Evolutionary conservation across 2,329 filamentous ascomycete genomes (phyloP).

Genomic region (Penicillium sp.): DNA sequence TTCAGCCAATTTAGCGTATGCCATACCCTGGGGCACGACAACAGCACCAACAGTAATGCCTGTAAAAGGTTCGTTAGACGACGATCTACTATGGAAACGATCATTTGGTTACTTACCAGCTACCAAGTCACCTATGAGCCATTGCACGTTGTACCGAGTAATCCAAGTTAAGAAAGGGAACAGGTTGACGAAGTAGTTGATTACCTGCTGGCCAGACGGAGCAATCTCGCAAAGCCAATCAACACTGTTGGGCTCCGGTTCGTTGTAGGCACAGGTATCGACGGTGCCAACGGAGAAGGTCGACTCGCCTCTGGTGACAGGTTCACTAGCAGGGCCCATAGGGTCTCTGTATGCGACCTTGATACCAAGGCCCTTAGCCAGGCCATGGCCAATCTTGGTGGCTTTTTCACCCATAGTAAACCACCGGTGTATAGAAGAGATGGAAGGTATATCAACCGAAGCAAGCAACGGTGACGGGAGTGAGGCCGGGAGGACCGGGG

Average conservation of each 20-base stretch:
- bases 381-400: constrained; percentile 65
- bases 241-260: constrained; percentile 71
- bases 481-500: neutral
- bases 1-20: constrained; percentile 81
- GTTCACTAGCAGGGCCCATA: constrained; percentile 52
- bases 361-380: constrained; percentile 82
- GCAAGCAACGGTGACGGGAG: neutral
- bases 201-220: constrained; percentile 58
- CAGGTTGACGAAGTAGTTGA: constrained; percentile 65
- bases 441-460: neutral
- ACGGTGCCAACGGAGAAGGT: constrained; percentile 70
- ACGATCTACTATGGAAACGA: neutral
- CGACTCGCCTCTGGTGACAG: constrained; percentile 75
- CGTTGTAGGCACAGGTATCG: constrained; percentile 79
- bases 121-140: constrained; percentile 84
- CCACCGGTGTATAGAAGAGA: constrained; percentile 2
- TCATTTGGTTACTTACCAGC: constrained; percentile 60
- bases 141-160: constrained; percentile 79
- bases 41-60: constrained; percentile 72
- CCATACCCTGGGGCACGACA: constrained; percentile 96
- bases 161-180: constrained; percentile 96
- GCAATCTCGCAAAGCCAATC: constrained; percentile 70
- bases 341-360: constrained; percentile 69
- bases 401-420: constrained; percentile 34
- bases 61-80: constrained; percentile 23